Conservation (phyloP, 306 rosid genomes). For the Bauhinia variegata region DNA sequence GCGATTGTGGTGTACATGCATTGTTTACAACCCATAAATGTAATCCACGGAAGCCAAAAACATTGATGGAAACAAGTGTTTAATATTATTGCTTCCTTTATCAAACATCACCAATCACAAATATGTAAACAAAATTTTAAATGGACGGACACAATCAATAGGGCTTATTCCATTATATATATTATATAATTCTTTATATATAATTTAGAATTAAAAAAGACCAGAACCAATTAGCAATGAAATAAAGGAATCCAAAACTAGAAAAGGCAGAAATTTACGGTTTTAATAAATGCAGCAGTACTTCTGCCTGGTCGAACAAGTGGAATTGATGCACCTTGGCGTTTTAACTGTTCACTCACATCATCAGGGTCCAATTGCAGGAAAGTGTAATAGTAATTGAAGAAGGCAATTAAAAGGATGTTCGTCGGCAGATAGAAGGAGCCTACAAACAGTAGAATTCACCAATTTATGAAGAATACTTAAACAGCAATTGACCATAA, state of each 20-base stretch:
- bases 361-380: conserved; percentile 96
- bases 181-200: conserved; percentile 5
- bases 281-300: conserved; percentile 80
- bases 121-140: conserved; percentile 23
- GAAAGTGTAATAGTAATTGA: conserved; percentile 98
- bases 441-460: conserved; percentile 54
- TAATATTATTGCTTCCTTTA: not conserved
- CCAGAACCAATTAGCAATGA: not conserved
- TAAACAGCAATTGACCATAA: conserved; percentile 13
- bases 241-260: conserved; percentile 14
- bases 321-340: conserved; percentile 97
- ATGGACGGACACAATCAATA: conserved; percentile 12
- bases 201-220: not conserved
- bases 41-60: not conserved
- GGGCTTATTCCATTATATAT: not conserved
- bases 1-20: not conserved
- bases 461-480: conserved; percentile 25
- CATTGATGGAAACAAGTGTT: not conserved
- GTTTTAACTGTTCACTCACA: conserved; percentile 91
- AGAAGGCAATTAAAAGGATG: conserved; percentile 89
- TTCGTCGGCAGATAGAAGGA: conserved; percentile 87
- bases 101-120: not conserved
- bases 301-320: conserved; percentile 92
- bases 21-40: not conserved
- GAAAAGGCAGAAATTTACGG: conserved; percentile 52